Base-by-base conservation (phyloP, 495 filamentous ascomycete species). In the Penicillium atrosanguineum region DNA sequence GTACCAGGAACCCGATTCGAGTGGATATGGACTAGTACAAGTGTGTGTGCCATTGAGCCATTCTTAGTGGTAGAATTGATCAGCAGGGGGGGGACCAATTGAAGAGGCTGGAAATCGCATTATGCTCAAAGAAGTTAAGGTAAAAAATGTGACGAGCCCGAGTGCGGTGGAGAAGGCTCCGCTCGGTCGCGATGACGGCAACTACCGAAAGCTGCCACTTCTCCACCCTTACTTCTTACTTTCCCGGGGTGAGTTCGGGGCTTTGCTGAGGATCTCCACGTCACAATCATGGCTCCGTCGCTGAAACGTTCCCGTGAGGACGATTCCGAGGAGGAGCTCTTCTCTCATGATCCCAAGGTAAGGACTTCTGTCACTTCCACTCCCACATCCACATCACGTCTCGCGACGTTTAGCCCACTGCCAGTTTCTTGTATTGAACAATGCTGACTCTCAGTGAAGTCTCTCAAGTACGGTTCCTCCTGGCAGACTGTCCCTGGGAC, bases 301-400 rank as follows among this genome's bases (percentile, higher is more conserved):
- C 25, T 48, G 0, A 59, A 59, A 26, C 57, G 57, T 14, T 46
- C 46, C 4, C 57, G 52, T 19, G 57, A 55, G 18, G 46, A 52
- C n/a, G 51, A 40, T n/a, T 20, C 15, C 5, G 53, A 46, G 20
- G 26, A 28, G 14, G 41, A 44, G 29, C 42, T 18, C 31, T 21
- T 16, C 20, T 14, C 36, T 11, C 36, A 46, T 18, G 53, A 46
- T 4, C 28, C 47, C 26, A 56, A 50, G 47, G 53, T 56, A 43
- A 39, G 46, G 9, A 21, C 28, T 7, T 8, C n/a, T 16, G 14
- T 23, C 23, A 29, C 42, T 44, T 25, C 26, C 2, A 6, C 23
- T 23, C 5, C 23, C 23, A 23, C 23, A 23, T 39, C 21, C 47
- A 43, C 38, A 18, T 50, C 48, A 50, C 37, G 26, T 19, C 37